These are phyloP conservation scores for Plasmodium knowlesi DNA, from an alignment of 169 alveolate species.

Conservation along the genomic window DNA sequence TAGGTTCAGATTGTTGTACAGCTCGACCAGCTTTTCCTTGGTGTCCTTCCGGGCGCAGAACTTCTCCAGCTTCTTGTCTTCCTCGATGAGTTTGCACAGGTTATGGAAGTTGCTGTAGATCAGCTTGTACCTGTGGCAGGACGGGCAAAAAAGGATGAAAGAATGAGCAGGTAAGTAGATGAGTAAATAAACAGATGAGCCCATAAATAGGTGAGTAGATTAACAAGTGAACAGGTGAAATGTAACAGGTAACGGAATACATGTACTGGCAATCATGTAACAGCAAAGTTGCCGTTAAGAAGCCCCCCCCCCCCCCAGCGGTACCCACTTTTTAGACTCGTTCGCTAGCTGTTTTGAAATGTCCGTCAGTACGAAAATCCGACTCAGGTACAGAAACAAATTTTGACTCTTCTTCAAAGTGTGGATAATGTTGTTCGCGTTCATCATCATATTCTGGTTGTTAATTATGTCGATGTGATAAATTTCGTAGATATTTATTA, in stretches of 20 bases:
- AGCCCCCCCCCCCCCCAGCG: not conserved
- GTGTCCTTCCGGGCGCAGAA: constrained; percentile 63
- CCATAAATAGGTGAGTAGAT: not conserved
- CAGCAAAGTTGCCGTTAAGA: not conserved
- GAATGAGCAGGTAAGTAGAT: not conserved
- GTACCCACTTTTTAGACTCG: constrained; percentile 67
- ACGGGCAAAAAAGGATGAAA: too few relatives aligned
- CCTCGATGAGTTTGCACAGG: constrained; percentile 65
- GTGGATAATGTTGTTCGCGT: constrained; percentile 48
- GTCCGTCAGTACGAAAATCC: constrained; percentile 66
- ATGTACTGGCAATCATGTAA: too few relatives aligned
- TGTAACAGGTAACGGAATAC: too few relatives aligned
- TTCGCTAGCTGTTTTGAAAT: constrained; percentile 53
- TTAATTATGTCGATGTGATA: constrained; percentile 68
- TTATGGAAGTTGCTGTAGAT: constrained; percentile 43
- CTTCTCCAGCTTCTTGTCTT: constrained; percentile 62
- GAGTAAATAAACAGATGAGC: not conserved
- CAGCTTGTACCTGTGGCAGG: constrained; percentile 30
- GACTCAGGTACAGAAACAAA: constrained; percentile 44
- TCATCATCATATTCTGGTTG: constrained; percentile 72
- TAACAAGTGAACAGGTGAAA: not conserved
- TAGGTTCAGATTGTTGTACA: constrained; percentile 33
- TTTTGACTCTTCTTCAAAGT: constrained; percentile 67
- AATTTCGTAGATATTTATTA: constrained; percentile 65
- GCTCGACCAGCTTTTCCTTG: constrained; percentile 54